phyloP scores from a whole-genome alignment of 345 rosid genomes.

The Sonneratia caseolaris region DNA sequence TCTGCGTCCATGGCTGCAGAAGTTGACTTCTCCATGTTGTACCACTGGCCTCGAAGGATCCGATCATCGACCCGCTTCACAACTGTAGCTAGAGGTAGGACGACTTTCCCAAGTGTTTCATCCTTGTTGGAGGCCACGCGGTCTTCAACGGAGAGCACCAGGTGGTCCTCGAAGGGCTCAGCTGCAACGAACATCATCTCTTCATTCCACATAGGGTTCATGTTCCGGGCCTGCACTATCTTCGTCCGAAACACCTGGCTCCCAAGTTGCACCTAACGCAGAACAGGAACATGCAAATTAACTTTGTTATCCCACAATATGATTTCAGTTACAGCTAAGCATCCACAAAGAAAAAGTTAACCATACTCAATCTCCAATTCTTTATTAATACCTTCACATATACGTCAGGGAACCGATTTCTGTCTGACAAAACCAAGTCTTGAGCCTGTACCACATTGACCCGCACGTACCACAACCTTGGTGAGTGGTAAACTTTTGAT shows the following conservation, averaged over 20 bases:
- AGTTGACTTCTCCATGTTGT: conserved; percentile 40
- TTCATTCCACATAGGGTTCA: conserved; percentile 79
- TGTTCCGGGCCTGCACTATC: conserved; percentile 34
- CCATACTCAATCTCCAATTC: background rate
- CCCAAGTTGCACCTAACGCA: conserved; percentile 24
- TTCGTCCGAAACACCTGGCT: conserved; percentile 64
- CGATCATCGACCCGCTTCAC: conserved; percentile 53
- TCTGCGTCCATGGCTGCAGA: conserved; percentile 39
- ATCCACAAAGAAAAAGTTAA: too few relatives aligned
- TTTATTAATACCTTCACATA: conserved; percentile 38
- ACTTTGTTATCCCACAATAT: background rate
- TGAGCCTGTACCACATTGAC: conserved; percentile 80
- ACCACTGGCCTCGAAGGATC: conserved; percentile 44
- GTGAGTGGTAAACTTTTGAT: conserved; percentile 88
- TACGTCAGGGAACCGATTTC: conserved; percentile 50
- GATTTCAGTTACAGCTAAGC: background rate
- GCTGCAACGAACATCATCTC: conserved; percentile 83
- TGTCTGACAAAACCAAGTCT: conserved; percentile 54
- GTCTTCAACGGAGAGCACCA: conserved; percentile 60
- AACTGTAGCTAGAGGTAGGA: conserved; percentile 35
- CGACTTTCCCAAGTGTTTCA: conserved; percentile 49
- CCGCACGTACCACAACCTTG: conserved; percentile 85
- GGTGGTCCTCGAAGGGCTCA: conserved; percentile 76
- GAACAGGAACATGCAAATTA: background rate
- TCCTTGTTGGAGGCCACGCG: conserved; percentile 56